Evolutionary conservation across 1,139 yeast species (phyloP), one percentile per base, ranked within the genome.

Genomic region (Spencermartinsiella ligniputridi): DNA sequence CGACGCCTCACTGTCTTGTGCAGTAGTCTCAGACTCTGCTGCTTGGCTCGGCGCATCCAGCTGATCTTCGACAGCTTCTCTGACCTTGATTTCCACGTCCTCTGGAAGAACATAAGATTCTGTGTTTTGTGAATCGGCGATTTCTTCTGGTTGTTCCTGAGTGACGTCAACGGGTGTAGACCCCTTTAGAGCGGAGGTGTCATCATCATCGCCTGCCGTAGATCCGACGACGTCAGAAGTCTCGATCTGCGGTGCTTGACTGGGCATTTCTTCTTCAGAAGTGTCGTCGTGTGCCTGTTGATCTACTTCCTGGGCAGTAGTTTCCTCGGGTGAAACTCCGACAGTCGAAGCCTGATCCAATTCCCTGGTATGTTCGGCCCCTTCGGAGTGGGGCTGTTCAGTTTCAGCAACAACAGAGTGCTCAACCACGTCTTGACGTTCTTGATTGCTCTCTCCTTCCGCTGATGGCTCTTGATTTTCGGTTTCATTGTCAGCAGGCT

Each of bases 231-330:
- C 9, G 12, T 9, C 12, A 24, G 29, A 9, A 9, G 29, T 24
- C 29, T 24, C 29, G 11, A 9, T 12, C 8, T n/a, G 34, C n/a
- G 17, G n/a, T 30, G 15, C 17, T 6, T 5, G 17, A 30, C n/a
- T 12, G n/a, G 34, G n/a, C 12, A 8, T 30, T 30, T 12, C 34
- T 22, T 22, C 25, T 11, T 46, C 47, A 19, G 47, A 49, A 42
- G 45, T 38, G 3, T 30, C 51, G n/a, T 27, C 45, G 8, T 20
- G 49, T 15, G 41, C 37, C 19, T 43, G 52, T 6, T 32, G n/a
- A n/a, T n/a, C n/a, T n/a, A n/a, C n/a, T n/a, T n/a, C n/a, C n/a
- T n/a, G n/a, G n/a, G n/a, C n/a, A n/a, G n/a, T n/a, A n/a, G n/a
- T n/a, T n/a, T n/a, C n/a, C n/a, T n/a, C n/a, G n/a, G n/a, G n/a